Evolutionary conservation across 768 basidiomycete species (phyloP).

Genomic region (Lactarius psammicola): DNA sequence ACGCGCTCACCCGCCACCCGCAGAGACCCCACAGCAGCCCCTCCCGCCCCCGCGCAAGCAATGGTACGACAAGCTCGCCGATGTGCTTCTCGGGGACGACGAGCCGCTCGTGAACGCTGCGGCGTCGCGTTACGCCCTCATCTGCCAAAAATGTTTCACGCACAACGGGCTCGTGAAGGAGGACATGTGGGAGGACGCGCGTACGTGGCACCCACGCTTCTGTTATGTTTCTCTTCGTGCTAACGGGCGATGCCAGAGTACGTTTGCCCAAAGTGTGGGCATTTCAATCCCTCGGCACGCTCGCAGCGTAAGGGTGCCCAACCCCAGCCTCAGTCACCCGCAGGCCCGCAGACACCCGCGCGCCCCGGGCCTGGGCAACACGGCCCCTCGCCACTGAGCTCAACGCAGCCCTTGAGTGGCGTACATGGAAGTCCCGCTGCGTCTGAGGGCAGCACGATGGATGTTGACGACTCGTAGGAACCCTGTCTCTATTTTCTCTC

Average conservation of each 20-base stretch:
- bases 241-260: constrained; percentile 55
- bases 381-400: background rate
- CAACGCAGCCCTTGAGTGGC: background rate
- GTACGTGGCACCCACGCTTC: constrained; percentile 49
- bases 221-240: background rate
- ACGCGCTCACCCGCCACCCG: background rate
- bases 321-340: background rate
- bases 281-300: constrained; percentile 64
- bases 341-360: constrained; percentile 10
- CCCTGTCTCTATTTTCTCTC: background rate
- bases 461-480: constrained; percentile 19
- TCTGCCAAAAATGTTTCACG: constrained; percentile 82
- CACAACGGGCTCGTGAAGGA: constrained; percentile 90
- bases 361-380: background rate
- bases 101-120: constrained; percentile 45
- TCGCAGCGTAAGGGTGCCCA: constrained; percentile 16
- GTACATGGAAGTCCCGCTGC: background rate
- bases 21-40: constrained; percentile 43
- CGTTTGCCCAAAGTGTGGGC: constrained; percentile 79
- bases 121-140: constrained; percentile 70
- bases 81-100: constrained; percentile 81
- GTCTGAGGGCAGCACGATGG: constrained; percentile 1
- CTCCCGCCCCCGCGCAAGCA: constrained; percentile 60
- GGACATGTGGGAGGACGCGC: constrained; percentile 74
- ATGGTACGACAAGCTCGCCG: constrained; percentile 87